Conservation (phyloP, 2,329 filamentous ascomycete species). For the Rhynchosporium agropyri region DNA sequence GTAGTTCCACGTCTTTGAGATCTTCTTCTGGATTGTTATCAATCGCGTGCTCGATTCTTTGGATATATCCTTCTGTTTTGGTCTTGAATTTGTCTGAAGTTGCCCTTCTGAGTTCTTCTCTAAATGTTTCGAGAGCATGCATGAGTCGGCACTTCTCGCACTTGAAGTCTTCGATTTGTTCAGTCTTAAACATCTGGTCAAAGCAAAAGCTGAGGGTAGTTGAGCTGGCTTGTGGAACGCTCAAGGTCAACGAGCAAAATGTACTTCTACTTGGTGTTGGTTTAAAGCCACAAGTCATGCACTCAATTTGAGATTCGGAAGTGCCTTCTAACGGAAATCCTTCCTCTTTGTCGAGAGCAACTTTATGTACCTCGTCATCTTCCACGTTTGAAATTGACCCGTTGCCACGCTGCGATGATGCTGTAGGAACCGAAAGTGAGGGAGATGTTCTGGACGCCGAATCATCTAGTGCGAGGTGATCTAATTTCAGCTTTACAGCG, state of each 20-base stretch:
- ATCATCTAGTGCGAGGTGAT: conserved; percentile 21
- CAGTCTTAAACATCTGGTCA: conserved; percentile 90
- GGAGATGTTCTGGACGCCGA: conserved; percentile 4
- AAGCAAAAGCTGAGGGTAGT: conserved; percentile 87
- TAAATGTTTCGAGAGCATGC: conserved; percentile 70
- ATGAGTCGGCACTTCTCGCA: conserved; percentile 91
- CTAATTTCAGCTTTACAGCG: conserved; percentile 17
- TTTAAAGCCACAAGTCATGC: conserved; percentile 85
- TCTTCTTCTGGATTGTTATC: conserved; percentile 79
- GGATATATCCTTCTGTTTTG: conserved; percentile 59
- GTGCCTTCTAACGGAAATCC: conserved; percentile 91
- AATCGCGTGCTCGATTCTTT: conserved; percentile 69
- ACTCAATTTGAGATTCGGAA: conserved; percentile 94
- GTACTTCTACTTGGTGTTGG: conserved; percentile 80
- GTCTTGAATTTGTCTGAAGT: conserved; percentile 54
- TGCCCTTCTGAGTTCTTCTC: conserved; percentile 57
- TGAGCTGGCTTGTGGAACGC: conserved; percentile 81
- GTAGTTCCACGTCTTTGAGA: conserved; percentile 72
- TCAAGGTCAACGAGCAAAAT: conserved; percentile 90
- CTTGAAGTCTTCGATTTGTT: conserved; percentile 95
- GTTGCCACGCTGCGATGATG: conserved; percentile 9
- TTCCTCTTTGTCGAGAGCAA: conserved; percentile 52
- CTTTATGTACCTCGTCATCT: conserved; percentile 1
- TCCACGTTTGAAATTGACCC: conserved; percentile 6
- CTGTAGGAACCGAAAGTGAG: background rate